Conservation (phyloP, 108 stramenopile species). For the Conticribra guillardii region DNA sequence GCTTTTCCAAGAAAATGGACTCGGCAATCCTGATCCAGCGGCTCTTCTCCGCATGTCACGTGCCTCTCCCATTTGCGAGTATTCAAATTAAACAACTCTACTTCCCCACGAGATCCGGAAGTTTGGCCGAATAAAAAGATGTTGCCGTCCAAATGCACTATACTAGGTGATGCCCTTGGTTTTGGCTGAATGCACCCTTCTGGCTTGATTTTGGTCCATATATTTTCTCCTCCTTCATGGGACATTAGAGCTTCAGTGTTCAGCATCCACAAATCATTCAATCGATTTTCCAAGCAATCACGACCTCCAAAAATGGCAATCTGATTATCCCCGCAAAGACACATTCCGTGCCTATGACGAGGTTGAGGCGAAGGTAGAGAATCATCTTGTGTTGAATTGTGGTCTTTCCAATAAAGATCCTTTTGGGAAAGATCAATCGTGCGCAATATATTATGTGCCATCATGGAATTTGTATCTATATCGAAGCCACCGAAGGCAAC, state of each 20-base stretch:
- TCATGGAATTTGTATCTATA: not conserved
- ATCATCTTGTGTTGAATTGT: not conserved
- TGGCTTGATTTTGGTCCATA: slow-evolving; percentile 8
- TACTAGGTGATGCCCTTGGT: not conserved
- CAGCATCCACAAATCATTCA: slow-evolving; percentile 11
- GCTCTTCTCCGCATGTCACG: slow-evolving; percentile 19
- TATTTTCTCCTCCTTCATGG: not conserved
- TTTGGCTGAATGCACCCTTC: not conserved
- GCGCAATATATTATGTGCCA: not conserved
- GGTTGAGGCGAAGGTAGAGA: not conserved
- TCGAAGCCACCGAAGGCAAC: not conserved
- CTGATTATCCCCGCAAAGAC: not conserved
- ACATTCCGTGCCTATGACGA: slow-evolving; percentile 3
- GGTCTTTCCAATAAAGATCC: slow-evolving; percentile 4
- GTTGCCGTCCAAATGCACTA: slow-evolving; percentile 2
- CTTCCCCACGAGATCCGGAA: slow-evolving; percentile 7
- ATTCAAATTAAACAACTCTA: not conserved
- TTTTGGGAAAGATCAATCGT: not conserved
- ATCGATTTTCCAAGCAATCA: not conserved
- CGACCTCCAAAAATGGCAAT: slow-evolving; percentile 6
- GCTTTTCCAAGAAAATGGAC: slow-evolving; percentile 9
- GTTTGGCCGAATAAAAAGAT: slow-evolving; percentile 14
- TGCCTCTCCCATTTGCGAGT: slow-evolving; percentile 5
- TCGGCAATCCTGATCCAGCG: slow-evolving; percentile 14
- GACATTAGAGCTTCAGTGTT: not conserved